Evolutionary conservation across 1,139 yeast species (phyloP).

Genomic region (Geotrichum citri-aurantii): DNA sequence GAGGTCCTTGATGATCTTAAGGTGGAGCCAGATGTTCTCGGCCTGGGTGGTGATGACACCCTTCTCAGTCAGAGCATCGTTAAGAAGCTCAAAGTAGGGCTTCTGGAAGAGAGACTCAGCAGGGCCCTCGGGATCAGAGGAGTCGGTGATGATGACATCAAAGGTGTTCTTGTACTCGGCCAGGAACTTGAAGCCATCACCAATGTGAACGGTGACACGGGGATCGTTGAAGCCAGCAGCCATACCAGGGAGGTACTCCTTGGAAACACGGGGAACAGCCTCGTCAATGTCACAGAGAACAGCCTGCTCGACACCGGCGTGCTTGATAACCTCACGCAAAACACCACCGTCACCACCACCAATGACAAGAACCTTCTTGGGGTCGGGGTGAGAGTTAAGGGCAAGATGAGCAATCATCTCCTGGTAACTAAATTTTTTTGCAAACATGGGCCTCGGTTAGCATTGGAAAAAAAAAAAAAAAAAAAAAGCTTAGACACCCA

Average conservation of each 20-base stretch:
- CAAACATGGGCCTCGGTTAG: neutral
- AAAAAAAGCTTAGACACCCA: slow-evolving; percentile 8
- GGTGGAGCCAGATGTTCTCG: slow-evolving; percentile 88
- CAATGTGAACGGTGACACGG: slow-evolving; percentile 65
- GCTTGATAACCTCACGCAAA: slow-evolving; percentile 77
- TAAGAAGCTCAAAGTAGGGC: slow-evolving; percentile 68
- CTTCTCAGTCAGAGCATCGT: slow-evolving; percentile 59
- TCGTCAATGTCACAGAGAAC: slow-evolving; percentile 90
- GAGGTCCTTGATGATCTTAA: slow-evolving; percentile 57
- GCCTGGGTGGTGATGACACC: slow-evolving; percentile 90
- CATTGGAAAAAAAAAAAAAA: neutral
- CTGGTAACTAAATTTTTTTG: slow-evolving; percentile 44
- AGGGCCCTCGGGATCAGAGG: slow-evolving; percentile 98
- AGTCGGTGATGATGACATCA: slow-evolving; percentile 90
- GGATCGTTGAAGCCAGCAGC: slow-evolving; percentile 66
- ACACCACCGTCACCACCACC: slow-evolving; percentile 98
- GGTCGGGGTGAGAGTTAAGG: slow-evolving; percentile 65
- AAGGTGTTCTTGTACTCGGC: slow-evolving; percentile 48
- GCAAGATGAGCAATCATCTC: slow-evolving; percentile 84
- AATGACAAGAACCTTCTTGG: slow-evolving; percentile 71
- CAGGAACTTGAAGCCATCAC: slow-evolving; percentile 85
- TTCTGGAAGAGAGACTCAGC: slow-evolving; percentile 89
- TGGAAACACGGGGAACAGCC: slow-evolving; percentile 70
- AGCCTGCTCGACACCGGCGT: slow-evolving; percentile 57
- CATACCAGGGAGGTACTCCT: slow-evolving; percentile 75